Conservation (phyloP, 768 basidiomycete species). For the Boletus vinaceobasis region DNA sequence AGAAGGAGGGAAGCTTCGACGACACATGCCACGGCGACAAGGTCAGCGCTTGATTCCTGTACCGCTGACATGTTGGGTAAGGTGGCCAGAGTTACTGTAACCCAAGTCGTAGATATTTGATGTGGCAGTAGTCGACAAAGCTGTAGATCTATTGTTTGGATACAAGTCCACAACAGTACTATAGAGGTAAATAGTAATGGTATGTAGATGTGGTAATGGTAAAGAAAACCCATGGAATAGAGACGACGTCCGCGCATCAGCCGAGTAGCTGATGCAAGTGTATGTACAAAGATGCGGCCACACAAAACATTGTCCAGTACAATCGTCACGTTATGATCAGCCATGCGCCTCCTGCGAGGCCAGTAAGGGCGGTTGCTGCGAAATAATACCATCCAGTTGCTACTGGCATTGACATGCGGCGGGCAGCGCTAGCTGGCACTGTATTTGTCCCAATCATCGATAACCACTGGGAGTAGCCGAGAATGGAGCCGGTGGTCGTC, state of each 20-base stretch:
- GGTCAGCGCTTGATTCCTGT: slow-evolving; percentile 22
- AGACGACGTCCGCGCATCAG: not conserved
- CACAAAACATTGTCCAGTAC: slow-evolving; percentile 8
- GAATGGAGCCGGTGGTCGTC: slow-evolving; percentile 27
- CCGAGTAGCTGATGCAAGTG: not conserved
- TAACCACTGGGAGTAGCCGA: slow-evolving; percentile 30
- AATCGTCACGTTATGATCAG: slow-evolving; percentile 23
- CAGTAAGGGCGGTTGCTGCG: slow-evolving; percentile 19
- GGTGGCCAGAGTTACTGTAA: not conserved
- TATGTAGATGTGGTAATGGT: slow-evolving; percentile 16
- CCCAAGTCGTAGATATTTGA: not conserved
- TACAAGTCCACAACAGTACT: slow-evolving; percentile 9
- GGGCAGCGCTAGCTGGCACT: slow-evolving; percentile 23
- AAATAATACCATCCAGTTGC: slow-evolving; percentile 29
- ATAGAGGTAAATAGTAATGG: slow-evolving; percentile 11
- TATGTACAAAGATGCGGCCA: slow-evolving; percentile 4
- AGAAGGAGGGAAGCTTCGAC: slow-evolving; percentile 59
- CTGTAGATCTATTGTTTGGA: slow-evolving; percentile 3
- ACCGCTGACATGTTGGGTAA: slow-evolving; percentile 17
- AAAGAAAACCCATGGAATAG: not conserved
- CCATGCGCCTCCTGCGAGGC: slow-evolving; percentile 33
- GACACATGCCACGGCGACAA: slow-evolving; percentile 53
- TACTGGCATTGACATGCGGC: slow-evolving; percentile 16
- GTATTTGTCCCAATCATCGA: slow-evolving; percentile 32
- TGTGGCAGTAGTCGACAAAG: not conserved